These are phyloP conservation scores for Aspergillus sp. DNA, from an alignment of 2,329 filamentous ascomycete genomes.

Conservation along the genomic window DNA sequence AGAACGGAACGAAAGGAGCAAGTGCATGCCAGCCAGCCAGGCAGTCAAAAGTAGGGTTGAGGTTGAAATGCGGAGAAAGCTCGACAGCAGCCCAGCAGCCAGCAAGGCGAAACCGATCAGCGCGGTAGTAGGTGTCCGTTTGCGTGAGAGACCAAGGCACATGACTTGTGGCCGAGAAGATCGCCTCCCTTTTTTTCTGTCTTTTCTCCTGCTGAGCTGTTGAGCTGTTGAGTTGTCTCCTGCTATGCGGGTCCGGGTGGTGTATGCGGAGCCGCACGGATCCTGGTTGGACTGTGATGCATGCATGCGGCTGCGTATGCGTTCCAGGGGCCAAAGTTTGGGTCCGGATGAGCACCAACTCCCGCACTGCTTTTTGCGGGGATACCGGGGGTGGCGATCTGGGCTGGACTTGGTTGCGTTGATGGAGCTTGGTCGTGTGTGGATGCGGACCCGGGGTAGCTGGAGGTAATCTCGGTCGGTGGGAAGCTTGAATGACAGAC, in stretches of 20 bases:
- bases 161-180: background rate
- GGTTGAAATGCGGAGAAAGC: background rate
- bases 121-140: no score
- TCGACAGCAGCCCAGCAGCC: background rate
- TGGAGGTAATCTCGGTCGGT: no score
- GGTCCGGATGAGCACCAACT: no score
- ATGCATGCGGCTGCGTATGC: no score
- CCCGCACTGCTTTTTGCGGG: background rate
- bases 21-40: background rate
- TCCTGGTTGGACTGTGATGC: background rate
- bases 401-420: background rate
- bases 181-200: background rate
- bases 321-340: no score
- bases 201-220: background rate
- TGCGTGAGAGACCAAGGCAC: background rate
- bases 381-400: background rate
- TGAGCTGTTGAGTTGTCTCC: background rate
- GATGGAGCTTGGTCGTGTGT: no score
- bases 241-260: background rate
- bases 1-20: background rate
- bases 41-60: background rate
- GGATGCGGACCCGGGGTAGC: background rate
- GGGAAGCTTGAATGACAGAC: background rate
- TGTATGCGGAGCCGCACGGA: constrained; percentile 2
- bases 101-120: no score